A percentile compares a stretch with the other conserved stretches of the same genome.
These are phyloP conservation scores for Acrocalymma vagum DNA, from an alignment of 2,329 filamentous ascomycete genomes.

Conservation along the genomic window DNA sequence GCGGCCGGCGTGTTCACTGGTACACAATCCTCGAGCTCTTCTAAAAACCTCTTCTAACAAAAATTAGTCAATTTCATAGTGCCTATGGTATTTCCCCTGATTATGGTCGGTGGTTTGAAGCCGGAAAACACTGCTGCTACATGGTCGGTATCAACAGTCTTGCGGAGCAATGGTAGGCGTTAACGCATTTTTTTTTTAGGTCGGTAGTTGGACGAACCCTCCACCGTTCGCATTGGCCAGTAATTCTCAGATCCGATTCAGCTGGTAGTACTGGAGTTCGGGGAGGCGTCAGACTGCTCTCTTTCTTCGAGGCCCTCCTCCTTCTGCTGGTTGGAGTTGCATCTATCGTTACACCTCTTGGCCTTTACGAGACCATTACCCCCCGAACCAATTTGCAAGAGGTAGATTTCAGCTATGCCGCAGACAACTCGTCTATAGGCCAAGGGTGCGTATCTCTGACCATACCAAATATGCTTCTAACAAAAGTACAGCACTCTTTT, in stretches of 20 bases:
- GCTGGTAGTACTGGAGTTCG: slow-evolving; percentile 43
- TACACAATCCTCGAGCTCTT: slow-evolving; percentile 12
- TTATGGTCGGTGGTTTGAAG: slow-evolving; percentile 16
- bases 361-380: slow-evolving; percentile 51
- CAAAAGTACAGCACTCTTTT: slow-evolving; percentile 12
- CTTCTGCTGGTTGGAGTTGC: slow-evolving; percentile 49
- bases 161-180: too few relatives aligned
- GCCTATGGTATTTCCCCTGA: slow-evolving; percentile 12
- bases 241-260: slow-evolving; percentile 50
- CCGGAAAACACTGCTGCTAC: slow-evolving; percentile 20
- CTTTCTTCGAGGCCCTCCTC: slow-evolving; percentile 35
- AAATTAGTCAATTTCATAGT: slow-evolving; percentile 10
- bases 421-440: slow-evolving; percentile 48
- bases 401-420: slow-evolving; percentile 48
- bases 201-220: slow-evolving; percentile 47
- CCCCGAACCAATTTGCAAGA: slow-evolving; percentile 14
- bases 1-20: slow-evolving; percentile 46
- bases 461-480: background rate
- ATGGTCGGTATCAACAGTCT: too few relatives aligned
- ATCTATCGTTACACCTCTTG: slow-evolving; percentile 56
- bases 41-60: slow-evolving; percentile 2
- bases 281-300: slow-evolving; percentile 31
- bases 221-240: slow-evolving; percentile 54
- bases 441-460: slow-evolving; percentile 13
- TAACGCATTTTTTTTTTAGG: slow-evolving; percentile 41